Evolutionary conservation across 495 filamentous ascomycete species (phyloP).

Genomic region (Margaritispora aquatica): DNA sequence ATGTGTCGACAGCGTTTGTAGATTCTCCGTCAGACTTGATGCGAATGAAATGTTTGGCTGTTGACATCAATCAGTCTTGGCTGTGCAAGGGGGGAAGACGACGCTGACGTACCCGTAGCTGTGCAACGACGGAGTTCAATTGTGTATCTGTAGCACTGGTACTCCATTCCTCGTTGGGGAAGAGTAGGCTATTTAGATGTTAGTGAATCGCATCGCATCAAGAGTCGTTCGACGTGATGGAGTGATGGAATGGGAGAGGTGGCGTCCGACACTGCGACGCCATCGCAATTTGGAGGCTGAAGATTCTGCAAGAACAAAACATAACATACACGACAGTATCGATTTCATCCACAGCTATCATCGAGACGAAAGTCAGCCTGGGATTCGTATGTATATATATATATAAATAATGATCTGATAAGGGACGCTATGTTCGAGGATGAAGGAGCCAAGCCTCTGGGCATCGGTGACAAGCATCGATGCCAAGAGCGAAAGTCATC

Average conservation of each 20-base stretch:
- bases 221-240: background rate
- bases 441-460: conserved; percentile 6
- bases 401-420: background rate
- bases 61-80: conserved; percentile 3
- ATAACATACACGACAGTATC: conserved; percentile 21
- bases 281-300: background rate
- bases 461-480: background rate
- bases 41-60: conserved; percentile 62
- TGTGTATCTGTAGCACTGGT: conserved; percentile 2
- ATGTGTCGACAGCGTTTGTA: conserved; percentile 66
- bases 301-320: background rate
- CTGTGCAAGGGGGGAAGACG: background rate
- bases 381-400: background rate
- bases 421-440: background rate
- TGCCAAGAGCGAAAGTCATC: background rate
- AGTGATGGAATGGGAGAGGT: too few relatives aligned
- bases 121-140: conserved; percentile 6
- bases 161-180: conserved; percentile 21
- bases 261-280: background rate
- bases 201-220: background rate
- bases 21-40: conserved; percentile 48
- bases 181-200: conserved; percentile 12
- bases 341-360: conserved; percentile 20
- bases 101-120: conserved; percentile 19
- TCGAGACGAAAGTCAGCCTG: conserved; percentile 5